Evolutionary conservation across 2,329 filamentous ascomycete species (phyloP), one percentile per base, ranked within the genome.

Genomic region (Paecilomyces sp.): DNA sequence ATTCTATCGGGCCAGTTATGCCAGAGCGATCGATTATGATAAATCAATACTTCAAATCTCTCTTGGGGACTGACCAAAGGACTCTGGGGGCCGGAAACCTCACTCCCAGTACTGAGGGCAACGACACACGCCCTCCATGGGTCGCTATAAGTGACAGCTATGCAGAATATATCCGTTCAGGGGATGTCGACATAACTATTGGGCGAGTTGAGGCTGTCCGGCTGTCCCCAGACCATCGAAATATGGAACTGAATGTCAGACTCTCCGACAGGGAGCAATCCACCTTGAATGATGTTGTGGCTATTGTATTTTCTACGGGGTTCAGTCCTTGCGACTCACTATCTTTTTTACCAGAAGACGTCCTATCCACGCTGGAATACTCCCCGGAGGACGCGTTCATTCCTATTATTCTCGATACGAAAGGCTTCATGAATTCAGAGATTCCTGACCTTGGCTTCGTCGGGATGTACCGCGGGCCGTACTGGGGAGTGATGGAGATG

Each of bases 401-500:
- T n/a, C 86, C 87, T 0, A 71, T 90, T 1, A 83, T 88, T 0
- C 78, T 94, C 0, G 85, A 88, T 24, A 86, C 88, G 56, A 87
- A 90, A 63, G 84, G 83, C 1, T 87, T 86, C 0, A 78, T 87
- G 58, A 84, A 87, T 60, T 81, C 82, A 0, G 75, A 79, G 0
- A 72, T 92, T 0, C 82, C 87, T 0, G 83, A 83, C 5, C 75
- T 94, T 0, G 90, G 89, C 0, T 92, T 94, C 66, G 87, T 94
- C 1, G 91, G 91, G 0, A 91, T 92, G 73, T 95, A 95, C 69
- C 83, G 91, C 62, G 89, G 89, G 0, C 90, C 90, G 0, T 94
- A 91, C 71, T 95, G 91, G 91, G 88, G 88, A 0, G 86, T 92
- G 0, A 91, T 93, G 82, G 90, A 94, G 71, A 90, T 92, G 88